Evolutionary conservation across 1,139 yeast genomes (phyloP).

Genomic region (Hansenula sp.): DNA sequence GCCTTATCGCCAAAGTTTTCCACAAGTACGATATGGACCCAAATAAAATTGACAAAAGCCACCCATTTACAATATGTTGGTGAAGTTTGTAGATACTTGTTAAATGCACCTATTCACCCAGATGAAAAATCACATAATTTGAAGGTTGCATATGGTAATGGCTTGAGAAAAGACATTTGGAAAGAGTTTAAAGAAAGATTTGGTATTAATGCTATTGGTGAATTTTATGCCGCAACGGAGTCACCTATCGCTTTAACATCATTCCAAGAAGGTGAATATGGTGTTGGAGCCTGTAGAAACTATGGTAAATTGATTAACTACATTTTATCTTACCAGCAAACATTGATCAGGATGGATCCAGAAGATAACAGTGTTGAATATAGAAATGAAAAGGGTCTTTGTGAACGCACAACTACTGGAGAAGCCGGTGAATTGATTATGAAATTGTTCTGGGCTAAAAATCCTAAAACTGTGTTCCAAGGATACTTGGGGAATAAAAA

Average conservation of each 20-base stretch:
- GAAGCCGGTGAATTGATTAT: constrained; percentile 90
- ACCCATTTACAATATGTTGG: constrained; percentile 94
- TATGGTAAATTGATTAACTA: constrained; percentile 66
- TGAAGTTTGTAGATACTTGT: constrained; percentile 85
- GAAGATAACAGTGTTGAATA: constrained; percentile 72
- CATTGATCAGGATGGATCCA: constrained; percentile 72
- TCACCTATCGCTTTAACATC: constrained; percentile 89
- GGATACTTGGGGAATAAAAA: constrained; percentile 82
- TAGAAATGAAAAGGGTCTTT: constrained; percentile 69
- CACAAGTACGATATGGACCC: constrained; percentile 87
- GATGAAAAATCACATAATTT: constrained; percentile 70
- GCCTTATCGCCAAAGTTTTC: constrained; percentile 83
- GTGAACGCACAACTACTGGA: constrained; percentile 42
- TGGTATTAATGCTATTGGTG: constrained; percentile 74
- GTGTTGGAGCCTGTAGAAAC: constrained; percentile 86
- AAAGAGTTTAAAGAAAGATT: constrained; percentile 71
- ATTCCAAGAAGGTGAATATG: constrained; percentile 73
- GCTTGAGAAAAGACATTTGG: constrained; percentile 94
- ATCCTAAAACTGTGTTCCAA: constrained; percentile 73
- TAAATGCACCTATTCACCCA: constrained; percentile 56
- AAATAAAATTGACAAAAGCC: constrained; percentile 65
- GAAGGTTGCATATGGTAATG: constrained; percentile 84
- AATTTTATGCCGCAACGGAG: constrained; percentile 93
- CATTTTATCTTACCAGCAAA: constrained; percentile 54
- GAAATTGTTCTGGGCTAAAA: constrained; percentile 62